These are phyloP conservation scores for Pythium pyrilobum DNA, from an alignment of 352 stramenopile species.

Conservation along the genomic window DNA sequence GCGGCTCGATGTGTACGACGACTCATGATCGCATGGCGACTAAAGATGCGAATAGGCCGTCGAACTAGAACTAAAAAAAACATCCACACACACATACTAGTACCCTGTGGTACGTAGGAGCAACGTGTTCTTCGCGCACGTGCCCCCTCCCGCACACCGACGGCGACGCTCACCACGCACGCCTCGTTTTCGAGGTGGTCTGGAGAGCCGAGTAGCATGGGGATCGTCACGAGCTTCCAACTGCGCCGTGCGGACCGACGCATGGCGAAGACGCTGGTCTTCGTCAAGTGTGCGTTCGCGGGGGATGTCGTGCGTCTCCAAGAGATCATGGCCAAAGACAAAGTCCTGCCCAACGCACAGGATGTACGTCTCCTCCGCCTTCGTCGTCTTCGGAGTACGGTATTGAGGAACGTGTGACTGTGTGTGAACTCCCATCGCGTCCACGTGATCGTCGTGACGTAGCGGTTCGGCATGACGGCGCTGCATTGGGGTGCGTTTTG, in stretches of 20 bases:
- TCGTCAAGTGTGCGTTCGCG: constrained; percentile 51
- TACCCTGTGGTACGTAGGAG: too few relatives aligned
- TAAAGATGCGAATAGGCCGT: too few relatives aligned
- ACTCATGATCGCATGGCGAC: too few relatives aligned
- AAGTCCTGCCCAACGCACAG: constrained; percentile 43
- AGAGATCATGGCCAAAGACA: constrained; percentile 42
- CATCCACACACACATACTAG: too few relatives aligned
- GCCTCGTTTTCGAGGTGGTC: not conserved
- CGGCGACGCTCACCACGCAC: not conserved
- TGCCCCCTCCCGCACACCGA: too few relatives aligned
- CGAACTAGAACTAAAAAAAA: not conserved
- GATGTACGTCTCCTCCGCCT: constrained; percentile 43
- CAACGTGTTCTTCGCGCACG: too few relatives aligned
- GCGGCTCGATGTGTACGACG: too few relatives aligned
- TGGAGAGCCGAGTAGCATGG: constrained; percentile 2
- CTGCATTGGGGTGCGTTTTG: constrained; percentile 57
- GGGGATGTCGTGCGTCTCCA: constrained; percentile 42
- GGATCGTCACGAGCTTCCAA: constrained; percentile 17
- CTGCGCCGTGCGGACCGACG: constrained; percentile 15
- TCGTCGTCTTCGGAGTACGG: too few relatives aligned
- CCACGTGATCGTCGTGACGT: too few relatives aligned
- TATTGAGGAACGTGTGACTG: too few relatives aligned
- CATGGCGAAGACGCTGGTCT: constrained; percentile 38
- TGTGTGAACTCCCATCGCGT: too few relatives aligned
- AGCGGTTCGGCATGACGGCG: constrained; percentile 80